Percentiles rank a stretch among this genome's conserved stretches.
phyloP scores from a whole-genome alignment of 768 basidiomycete species.

The Termitomyces heimii region DNA sequence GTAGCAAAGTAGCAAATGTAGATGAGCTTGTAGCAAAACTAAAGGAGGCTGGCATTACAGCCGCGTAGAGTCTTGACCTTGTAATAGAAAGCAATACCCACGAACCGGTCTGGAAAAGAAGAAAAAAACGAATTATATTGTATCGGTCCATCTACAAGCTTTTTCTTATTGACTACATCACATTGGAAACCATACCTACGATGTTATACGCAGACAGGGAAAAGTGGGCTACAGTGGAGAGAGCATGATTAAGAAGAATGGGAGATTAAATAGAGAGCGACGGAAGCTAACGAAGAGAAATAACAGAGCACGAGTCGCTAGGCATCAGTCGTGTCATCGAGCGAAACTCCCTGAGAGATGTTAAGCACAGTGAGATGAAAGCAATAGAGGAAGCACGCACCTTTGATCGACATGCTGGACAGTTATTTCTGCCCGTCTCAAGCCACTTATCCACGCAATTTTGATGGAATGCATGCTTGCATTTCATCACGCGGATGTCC shows the following conservation, averaged over 20 bases:
- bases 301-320: neutral
- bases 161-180: slow-evolving; percentile 6
- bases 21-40: slow-evolving; percentile 88
- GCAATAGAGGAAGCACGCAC: slow-evolving; percentile 38
- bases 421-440: slow-evolving; percentile 80
- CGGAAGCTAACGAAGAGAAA: neutral
- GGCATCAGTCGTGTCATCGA: slow-evolving; percentile 12
- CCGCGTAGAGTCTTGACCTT: slow-evolving; percentile 18
- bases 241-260: neutral
- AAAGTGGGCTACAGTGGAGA: neutral
- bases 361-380: neutral
- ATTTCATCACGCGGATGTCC: slow-evolving; percentile 73
- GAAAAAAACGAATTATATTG: neutral
- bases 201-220: neutral
- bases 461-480: slow-evolving; percentile 89
- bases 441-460: slow-evolving; percentile 88
- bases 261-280: neutral
- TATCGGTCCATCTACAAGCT: slow-evolving; percentile 7
- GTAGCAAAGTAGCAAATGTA: slow-evolving; percentile 85
- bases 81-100: neutral
- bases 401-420: slow-evolving; percentile 84
- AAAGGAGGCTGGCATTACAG: slow-evolving; percentile 73
- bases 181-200: neutral
- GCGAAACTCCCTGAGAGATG: slow-evolving; percentile 24
- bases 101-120: neutral